Conservation (phyloP, 495 filamentous ascomycete genomes). For the Neurospora sp. region DNA sequence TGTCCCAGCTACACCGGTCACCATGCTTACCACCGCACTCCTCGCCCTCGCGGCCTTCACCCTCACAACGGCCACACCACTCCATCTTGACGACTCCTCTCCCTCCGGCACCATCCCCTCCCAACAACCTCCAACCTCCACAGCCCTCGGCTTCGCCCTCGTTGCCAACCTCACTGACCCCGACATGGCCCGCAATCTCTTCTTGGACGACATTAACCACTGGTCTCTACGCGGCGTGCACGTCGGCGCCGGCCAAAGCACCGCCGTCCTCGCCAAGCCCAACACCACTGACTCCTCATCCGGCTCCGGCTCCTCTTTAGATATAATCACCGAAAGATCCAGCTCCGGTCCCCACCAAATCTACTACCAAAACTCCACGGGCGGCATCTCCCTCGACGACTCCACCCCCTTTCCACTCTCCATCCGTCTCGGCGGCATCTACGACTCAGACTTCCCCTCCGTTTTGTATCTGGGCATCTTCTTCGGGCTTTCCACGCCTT, state of each 20-base stretch:
- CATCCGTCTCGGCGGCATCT: neutral
- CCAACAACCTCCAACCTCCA: neutral
- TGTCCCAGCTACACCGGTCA: too few relatives aligned
- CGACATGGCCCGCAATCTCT: neutral
- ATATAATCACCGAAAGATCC: neutral
- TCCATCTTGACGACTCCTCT: neutral
- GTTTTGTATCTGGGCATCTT: neutral
- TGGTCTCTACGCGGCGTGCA: neutral
- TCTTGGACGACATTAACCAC: neutral
- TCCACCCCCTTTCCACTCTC: neutral
- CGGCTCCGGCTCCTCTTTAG: too few relatives aligned
- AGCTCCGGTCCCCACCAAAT: neutral
- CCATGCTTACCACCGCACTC: neutral
- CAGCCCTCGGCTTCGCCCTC: neutral
- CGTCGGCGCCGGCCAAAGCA: constrained; percentile 3
- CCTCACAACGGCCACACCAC: neutral
- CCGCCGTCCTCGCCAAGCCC: neutral
- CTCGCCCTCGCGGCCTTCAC: neutral
- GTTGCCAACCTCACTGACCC: constrained; percentile 2
- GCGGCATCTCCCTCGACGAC: neutral
- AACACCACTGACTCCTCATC: neutral
- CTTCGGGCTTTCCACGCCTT: neutral
- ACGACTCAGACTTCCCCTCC: neutral
- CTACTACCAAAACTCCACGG: constrained; percentile 4
- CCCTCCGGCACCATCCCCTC: neutral